phyloP scores from a whole-genome alignment of 2,329 filamentous ascomycete species.

The Cercospora beticola region DNA sequence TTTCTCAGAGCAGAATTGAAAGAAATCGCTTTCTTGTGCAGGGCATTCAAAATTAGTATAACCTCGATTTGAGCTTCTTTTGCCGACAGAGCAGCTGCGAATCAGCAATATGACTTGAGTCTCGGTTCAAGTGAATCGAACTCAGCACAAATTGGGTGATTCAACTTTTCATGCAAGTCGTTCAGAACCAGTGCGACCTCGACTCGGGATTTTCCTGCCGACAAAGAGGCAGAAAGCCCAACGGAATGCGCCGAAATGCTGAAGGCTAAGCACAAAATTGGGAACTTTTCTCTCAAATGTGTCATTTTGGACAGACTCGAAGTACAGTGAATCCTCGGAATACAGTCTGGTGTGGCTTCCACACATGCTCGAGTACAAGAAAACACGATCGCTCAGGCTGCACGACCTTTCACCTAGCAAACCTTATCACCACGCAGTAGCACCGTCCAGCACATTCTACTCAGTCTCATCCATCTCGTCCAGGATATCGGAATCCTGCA shows the following conservation, averaged over 20 bases:
- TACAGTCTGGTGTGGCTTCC: not conserved
- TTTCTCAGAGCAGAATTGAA: not conserved
- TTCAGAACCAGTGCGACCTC: not conserved
- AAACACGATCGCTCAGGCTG: not conserved
- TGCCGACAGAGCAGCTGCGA: not conserved
- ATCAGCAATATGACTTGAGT: not conserved
- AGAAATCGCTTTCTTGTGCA: not conserved
- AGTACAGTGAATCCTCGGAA: not conserved
- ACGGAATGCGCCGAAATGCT: not conserved
- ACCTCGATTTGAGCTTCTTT: not conserved
- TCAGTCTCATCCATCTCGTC: conserved; percentile 29
- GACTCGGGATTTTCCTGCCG: not conserved
- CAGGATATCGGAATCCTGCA: conserved; percentile 32
- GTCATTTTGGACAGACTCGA: not conserved
- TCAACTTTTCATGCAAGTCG: not conserved
- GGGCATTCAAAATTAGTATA: not conserved
- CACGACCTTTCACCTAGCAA: not conserved
- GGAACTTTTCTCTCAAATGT: not conserved
- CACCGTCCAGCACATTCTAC: conserved; percentile 4
- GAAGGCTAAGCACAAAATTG: not conserved
- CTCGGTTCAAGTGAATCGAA: not conserved
- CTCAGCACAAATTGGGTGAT: not conserved
- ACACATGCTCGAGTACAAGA: not conserved
- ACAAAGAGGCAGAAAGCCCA: not conserved
- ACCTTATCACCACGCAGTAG: not conserved